Base-by-base conservation (phyloP, 257 asterid genomes). In the Salvia miltiorrhiza region DNA sequence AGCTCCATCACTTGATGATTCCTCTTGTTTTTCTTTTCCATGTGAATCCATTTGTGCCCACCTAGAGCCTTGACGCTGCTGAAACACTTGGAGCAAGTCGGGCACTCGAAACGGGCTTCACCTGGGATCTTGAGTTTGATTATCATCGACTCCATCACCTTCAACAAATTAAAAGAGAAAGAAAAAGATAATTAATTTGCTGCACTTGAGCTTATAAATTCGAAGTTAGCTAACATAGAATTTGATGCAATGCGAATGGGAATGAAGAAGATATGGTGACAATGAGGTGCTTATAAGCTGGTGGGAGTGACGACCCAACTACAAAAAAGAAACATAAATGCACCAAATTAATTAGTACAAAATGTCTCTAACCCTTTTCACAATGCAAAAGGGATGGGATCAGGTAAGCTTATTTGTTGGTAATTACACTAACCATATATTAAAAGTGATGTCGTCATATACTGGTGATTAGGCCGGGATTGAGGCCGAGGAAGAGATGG, bases 271-370 rank as follows among this genome's bases (percentile, higher is more conserved):
- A 30, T 1, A 24, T 26, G 12, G n/a, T 69, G 50, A 45, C 7
- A 48, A 13, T 4, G 49, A 13, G 57, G 55, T 69, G 65, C 59
- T 17, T 65, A 66, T 69, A 57, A 69, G 66, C 50, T 47, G 21
- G 60, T 73, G 33, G 26, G 41, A 30, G 45, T 49, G 60, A 54
- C 16, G 26, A 37, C 48, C 55, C 17, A 67, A 67, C 40, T 11
- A 59, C 5, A 17, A 13, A 30, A 35, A 67, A 7, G 9, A 21
- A 47, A 43, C 55, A 32, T 65, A 44, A 66, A 19, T 65, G 41
- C 56, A 41, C 71, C 54, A 54, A 39, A 50, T 52, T 52, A 44
- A n/a, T 55, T 13, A 39, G 39, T 39, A 20, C 30, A 33, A 9
- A 68, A n/a, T n/a, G n/a, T n/a, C n/a, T n/a, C n/a, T n/a, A n/a